Evolutionary conservation across 139 green algal species (phyloP).

Genomic region (Micractinium conductrix): DNA sequence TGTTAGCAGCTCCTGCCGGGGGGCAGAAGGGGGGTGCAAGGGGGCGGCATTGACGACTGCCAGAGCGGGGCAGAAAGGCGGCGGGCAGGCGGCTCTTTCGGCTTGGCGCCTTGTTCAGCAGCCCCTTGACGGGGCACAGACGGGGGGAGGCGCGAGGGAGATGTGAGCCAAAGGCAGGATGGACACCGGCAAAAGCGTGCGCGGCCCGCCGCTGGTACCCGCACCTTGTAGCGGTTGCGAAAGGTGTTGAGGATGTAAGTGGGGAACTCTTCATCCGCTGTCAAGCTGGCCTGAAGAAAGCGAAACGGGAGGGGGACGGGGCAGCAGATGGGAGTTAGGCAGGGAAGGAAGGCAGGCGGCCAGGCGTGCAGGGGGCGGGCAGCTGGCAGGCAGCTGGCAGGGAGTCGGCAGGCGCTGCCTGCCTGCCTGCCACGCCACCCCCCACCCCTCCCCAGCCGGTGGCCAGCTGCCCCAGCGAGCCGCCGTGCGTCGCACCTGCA

Average conservation of each 20-base stretch:
- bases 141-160: too few relatives aligned
- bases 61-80: neutral
- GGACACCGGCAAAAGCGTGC: neutral
- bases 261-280: slow-evolving; percentile 42
- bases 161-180: neutral
- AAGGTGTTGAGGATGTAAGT: slow-evolving; percentile 53
- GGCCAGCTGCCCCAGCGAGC: neutral
- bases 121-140: too few relatives aligned
- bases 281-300: slow-evolving; percentile 11
- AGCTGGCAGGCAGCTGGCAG: too few relatives aligned
- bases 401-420: neutral
- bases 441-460: neutral
- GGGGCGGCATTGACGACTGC: too few relatives aligned
- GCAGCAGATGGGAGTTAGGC: neutral
- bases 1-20: slow-evolving; percentile 52
- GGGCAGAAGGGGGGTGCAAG: neutral
- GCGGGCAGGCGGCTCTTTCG: too few relatives aligned
- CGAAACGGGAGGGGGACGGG: neutral
- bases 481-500: slow-evolving; percentile 38
- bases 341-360: too few relatives aligned
- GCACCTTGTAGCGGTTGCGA: slow-evolving; percentile 51
- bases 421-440: neutral
- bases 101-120: too few relatives aligned
- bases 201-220: neutral
- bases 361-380: too few relatives aligned